Base-by-base conservation (phyloP, 2,329 filamentous ascomycete species). In the Alternaria solani region DNA sequence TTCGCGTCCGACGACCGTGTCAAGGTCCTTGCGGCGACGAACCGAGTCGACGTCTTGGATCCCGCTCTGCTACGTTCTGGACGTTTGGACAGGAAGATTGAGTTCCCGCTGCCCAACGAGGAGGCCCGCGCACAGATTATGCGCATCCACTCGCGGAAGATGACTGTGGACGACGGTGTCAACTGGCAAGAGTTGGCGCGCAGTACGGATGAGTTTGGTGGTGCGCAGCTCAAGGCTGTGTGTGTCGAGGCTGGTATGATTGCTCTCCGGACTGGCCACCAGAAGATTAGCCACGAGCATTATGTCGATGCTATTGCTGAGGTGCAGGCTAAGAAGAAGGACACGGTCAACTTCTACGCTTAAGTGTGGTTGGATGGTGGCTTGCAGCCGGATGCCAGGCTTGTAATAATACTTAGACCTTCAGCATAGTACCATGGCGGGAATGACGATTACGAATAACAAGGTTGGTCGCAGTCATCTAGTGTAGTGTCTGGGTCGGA, bases 161-260 rank as follows among this genome's bases (percentile, higher is more conserved):
- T 99, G 95, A 95, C 91, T 65, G 93, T 97, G 14, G 93, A 97
- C 74, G 89, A 93, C 55, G 89, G 86, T 55, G 91, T 99, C 76
- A 99, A 99, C 85, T 99, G 95, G 94, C 87, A 89, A 61, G 95
- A 99, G 80, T 80, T 99, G 82, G 95, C 95, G 7, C 89, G 95
- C 75, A 97, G 93, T 82, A 99, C 95, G 18, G 95, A 99, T 78
- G 95, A 99, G 82, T 99, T 99, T 78, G 95, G 95, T 61, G 95
- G 95, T 78, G 95, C 95, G 62, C 94, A 96, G 88, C 83, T 99
- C 71, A 99, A 99, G 86, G 95, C 95, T 43, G 95, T 99, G 23
- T 99, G 95, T 79, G 95, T 99, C 26, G 95, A 99, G 83, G 95
- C 95, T 52, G 95, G 95, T 78, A 99, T 99, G 95, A 99, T 99